Conservation (phyloP, 1,139 yeast genomes). For the Suhomyces bolitotheri region DNA sequence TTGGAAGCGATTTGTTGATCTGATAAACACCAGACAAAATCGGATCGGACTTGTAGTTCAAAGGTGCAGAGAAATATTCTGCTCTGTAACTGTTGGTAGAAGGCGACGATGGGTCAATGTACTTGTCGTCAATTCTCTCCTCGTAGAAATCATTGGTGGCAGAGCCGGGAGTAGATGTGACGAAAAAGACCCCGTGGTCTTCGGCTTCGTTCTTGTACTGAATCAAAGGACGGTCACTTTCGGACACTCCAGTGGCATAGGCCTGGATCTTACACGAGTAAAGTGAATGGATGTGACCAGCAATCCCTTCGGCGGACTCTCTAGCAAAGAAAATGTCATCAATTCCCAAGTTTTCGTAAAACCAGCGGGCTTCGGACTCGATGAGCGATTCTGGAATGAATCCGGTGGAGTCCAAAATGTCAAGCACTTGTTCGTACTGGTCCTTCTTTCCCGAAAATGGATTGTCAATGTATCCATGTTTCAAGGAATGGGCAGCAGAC, state of each 20-base stretch:
- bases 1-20: constrained; percentile 31
- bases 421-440: constrained; percentile 82
- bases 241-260: constrained; percentile 39
- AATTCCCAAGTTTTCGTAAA: constrained; percentile 82
- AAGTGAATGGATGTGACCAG: constrained; percentile 79
- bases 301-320: constrained; percentile 78
- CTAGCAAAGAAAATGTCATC: constrained; percentile 91
- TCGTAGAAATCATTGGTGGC: constrained; percentile 50
- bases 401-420: constrained; percentile 77
- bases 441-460: constrained; percentile 80
- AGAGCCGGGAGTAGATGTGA: constrained; percentile 52
- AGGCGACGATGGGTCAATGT: constrained; percentile 61
- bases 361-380: constrained; percentile 87
- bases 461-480: constrained; percentile 68
- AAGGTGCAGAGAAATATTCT: constrained; percentile 79
- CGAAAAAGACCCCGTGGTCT: constrained; percentile 91
- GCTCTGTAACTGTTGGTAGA: constrained; percentile 57
- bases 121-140: constrained; percentile 75
- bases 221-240: constrained; percentile 50
- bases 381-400: constrained; percentile 86
- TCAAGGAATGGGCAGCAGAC: constrained; percentile 34
- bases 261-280: constrained; percentile 95
- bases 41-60: constrained; percentile 50
- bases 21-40: constrained; percentile 45
- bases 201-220: constrained; percentile 74